A percentile compares a stretch with the other conserved stretches of the same genome.
Conservation (phyloP, 163 green algal species). For the Scenedesmus sp. region DNA sequence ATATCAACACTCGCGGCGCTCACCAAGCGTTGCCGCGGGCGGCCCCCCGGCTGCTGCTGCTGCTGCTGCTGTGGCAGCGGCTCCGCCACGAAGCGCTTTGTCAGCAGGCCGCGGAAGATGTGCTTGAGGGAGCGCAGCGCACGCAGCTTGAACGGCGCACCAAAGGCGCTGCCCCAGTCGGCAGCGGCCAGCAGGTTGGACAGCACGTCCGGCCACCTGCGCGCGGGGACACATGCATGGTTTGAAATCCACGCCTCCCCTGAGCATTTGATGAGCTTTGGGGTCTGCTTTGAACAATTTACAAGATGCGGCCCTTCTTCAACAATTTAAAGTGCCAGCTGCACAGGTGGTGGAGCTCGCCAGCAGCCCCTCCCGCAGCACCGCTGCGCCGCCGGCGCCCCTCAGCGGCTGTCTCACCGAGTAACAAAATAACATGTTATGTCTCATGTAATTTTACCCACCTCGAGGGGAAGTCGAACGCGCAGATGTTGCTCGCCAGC, state of each 20-base stretch:
- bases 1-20: neutral
- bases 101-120: conserved; percentile 74
- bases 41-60: neutral
- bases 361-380: conserved; percentile 1
- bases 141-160: conserved; percentile 57
- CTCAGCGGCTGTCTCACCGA: too few relatives aligned
- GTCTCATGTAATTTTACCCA: neutral
- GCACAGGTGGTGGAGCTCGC: neutral
- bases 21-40: neutral
- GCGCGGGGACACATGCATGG: neutral
- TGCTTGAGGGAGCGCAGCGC: conserved; percentile 78
- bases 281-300: too few relatives aligned
- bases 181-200: conserved; percentile 45
- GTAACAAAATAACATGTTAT: neutral
- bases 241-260: too few relatives aligned
- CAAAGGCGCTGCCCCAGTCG: conserved; percentile 47
- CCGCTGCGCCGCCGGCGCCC: neutral
- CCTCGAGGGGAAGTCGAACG: conserved; percentile 82
- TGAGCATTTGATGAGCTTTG: too few relatives aligned
- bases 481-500: conserved; percentile 85
- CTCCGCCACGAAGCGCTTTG: conserved; percentile 84
- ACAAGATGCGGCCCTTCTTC: too few relatives aligned
- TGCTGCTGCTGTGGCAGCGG: conserved; percentile 21
- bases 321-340: neutral
- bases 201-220: conserved; percentile 47